These are phyloP conservation scores for Parafenestella ontariensis DNA, from an alignment of 2,329 filamentous ascomycete species.

Conservation along the genomic window DNA sequence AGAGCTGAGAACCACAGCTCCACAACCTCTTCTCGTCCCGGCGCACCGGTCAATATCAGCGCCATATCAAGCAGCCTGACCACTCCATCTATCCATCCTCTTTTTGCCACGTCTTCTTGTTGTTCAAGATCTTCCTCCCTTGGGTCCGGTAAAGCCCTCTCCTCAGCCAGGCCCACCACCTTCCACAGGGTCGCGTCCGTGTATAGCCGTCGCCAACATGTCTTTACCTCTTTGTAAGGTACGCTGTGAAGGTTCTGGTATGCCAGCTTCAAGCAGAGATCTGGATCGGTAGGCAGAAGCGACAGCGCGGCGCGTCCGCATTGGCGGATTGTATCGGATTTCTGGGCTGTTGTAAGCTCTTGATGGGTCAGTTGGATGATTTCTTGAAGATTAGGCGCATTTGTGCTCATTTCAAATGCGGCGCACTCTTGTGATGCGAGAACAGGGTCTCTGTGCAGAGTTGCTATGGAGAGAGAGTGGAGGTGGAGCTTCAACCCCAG, in stretches of 20 bases:
- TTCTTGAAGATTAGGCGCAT: conserved; percentile 30
- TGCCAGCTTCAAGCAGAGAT: conserved; percentile 65
- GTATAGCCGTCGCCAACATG: conserved; percentile 74
- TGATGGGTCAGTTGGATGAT: conserved; percentile 34
- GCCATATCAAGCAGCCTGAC: conserved; percentile 76
- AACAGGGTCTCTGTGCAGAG: not conserved
- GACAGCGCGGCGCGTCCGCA: conserved; percentile 52
- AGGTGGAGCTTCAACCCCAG: not conserved
- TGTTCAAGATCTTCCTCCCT: not conserved
- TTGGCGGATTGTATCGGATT: conserved; percentile 42
- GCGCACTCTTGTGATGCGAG: not conserved
- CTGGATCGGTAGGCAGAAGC: conserved; percentile 47
- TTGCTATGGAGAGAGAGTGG: not conserved
- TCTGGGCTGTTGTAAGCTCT: conserved; percentile 26
- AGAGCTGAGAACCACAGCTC: conserved; percentile 62
- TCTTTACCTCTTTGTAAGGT: conserved; percentile 70
- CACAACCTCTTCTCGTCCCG: conserved; percentile 41
- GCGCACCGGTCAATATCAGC: conserved; percentile 70
- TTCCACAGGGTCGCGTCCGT: conserved; percentile 73
- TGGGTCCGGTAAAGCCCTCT: not conserved
- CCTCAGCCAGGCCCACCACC: conserved; percentile 51
- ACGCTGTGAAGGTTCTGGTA: conserved; percentile 74
- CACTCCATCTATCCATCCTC: conserved; percentile 61
- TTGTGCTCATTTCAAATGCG: conserved; percentile 7
- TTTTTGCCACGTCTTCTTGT: conserved; percentile 12